phyloP scores from a whole-genome alignment of 1,139 yeast genomes.

The Pichia inconspicua region DNA sequence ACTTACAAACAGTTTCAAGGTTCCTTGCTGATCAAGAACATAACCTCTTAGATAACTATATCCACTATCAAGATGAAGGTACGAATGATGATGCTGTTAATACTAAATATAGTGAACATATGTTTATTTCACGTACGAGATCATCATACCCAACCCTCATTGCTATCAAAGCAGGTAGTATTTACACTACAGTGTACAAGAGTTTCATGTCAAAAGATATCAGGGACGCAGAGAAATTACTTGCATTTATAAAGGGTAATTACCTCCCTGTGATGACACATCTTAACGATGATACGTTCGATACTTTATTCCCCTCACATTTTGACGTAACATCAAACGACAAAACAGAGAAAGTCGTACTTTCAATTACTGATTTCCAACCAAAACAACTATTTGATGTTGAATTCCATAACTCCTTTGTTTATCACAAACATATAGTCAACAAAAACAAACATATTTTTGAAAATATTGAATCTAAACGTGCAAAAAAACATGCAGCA shows the following conservation, averaged over 20 bases:
- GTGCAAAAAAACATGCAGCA: constrained; percentile 37
- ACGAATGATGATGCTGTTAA: background rate
- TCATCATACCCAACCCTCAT: constrained; percentile 55
- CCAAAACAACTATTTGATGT: constrained; percentile 32
- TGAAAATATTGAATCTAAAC: constrained; percentile 31
- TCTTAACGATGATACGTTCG: constrained; percentile 35
- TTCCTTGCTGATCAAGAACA: constrained; percentile 38
- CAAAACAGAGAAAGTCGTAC: constrained; percentile 39
- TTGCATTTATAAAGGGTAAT: constrained; percentile 40
- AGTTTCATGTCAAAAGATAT: constrained; percentile 58
- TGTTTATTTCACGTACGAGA: constrained; percentile 44
- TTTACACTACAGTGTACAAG: constrained; percentile 46
- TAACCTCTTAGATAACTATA: constrained; percentile 35
- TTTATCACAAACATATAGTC: constrained; percentile 44
- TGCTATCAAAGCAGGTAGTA: constrained; percentile 49
- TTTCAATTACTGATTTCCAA: constrained; percentile 45
- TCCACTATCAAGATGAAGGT: constrained; percentile 10
- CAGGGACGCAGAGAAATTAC: constrained; percentile 41
- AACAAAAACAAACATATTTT: constrained; percentile 27
- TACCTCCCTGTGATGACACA: constrained; percentile 47
- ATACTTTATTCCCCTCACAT: constrained; percentile 32
- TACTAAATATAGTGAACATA: constrained; percentile 33
- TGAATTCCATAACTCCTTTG: constrained; percentile 38
- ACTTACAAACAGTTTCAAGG: constrained; percentile 33
- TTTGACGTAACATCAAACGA: constrained; percentile 15